Evolutionary conservation across 1,284 basidiomycete genomes (phyloP).

Genomic region (Anthracocystis setariae): DNA sequence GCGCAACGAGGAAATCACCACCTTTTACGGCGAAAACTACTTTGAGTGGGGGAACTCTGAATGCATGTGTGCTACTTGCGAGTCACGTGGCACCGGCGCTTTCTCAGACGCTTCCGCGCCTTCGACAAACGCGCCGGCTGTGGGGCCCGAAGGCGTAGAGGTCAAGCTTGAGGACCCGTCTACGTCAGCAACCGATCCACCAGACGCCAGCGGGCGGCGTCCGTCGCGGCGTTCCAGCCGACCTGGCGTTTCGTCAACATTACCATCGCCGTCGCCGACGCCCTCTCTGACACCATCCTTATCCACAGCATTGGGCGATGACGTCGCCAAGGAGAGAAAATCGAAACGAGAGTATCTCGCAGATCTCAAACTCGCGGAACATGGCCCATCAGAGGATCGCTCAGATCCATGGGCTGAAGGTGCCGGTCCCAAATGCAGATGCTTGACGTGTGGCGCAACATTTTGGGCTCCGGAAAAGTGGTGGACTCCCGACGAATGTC

Average conservation of each 20-base stretch:
- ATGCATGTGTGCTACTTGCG: slow-evolving; percentile 90
- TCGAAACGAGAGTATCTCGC: slow-evolving; percentile 39
- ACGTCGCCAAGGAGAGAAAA: slow-evolving; percentile 33
- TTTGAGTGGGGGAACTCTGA: slow-evolving; percentile 86
- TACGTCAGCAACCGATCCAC: slow-evolving; percentile 6
- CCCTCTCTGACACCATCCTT: slow-evolving; percentile 37
- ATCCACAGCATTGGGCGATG: slow-evolving; percentile 17
- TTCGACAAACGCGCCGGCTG: slow-evolving; percentile 1
- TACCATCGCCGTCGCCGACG: slow-evolving; percentile 46
- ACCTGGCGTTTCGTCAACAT: slow-evolving; percentile 22
- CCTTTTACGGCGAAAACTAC: slow-evolving; percentile 70
- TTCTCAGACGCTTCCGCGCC: slow-evolving; percentile 42
- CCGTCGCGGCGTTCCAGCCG: slow-evolving; percentile 34
- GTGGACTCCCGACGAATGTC: slow-evolving; percentile 67
- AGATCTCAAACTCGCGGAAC: slow-evolving; percentile 46
- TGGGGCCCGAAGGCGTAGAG: slow-evolving; percentile 16
- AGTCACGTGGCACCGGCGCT: slow-evolving; percentile 77
- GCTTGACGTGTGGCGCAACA: slow-evolving; percentile 59
- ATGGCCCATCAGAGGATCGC: slow-evolving; percentile 46
- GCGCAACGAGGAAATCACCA: slow-evolving; percentile 83
- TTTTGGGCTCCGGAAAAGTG: slow-evolving; percentile 65
- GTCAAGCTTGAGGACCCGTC: slow-evolving; percentile 28
- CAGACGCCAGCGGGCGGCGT: slow-evolving; percentile 37
- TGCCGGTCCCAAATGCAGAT: slow-evolving; percentile 52
- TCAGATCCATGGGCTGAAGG: slow-evolving; percentile 50